phyloP scores from a whole-genome alignment of 345 rosid genomes.

The Viola odorata region DNA sequence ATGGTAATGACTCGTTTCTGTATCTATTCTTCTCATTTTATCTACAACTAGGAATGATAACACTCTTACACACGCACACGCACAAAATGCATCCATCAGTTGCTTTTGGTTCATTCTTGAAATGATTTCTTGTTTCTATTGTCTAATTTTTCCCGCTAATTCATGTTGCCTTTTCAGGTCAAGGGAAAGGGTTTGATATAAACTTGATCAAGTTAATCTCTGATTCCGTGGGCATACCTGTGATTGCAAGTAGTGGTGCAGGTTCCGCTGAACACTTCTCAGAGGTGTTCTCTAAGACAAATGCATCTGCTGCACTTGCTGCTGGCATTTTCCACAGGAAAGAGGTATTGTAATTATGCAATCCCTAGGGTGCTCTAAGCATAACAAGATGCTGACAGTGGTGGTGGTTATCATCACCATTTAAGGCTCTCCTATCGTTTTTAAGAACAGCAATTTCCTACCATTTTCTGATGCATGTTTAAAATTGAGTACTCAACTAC shows the following conservation, averaged over 20 bases:
- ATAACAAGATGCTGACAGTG: background rate
- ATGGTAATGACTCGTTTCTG: conserved; percentile 42
- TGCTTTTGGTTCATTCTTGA: background rate
- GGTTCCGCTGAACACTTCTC: conserved; percentile 77
- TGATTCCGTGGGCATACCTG: conserved; percentile 88
- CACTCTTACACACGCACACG: too few relatives aligned
- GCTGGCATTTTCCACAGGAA: conserved; percentile 97
- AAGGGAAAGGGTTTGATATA: conserved; percentile 86
- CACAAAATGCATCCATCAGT: background rate
- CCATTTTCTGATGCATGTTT: background rate
- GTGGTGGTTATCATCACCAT: background rate
- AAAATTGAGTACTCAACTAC: background rate
- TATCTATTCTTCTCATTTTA: background rate
- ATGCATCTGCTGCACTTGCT: conserved; percentile 95
- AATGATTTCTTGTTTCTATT: background rate
- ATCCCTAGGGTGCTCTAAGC: background rate
- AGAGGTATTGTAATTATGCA: conserved; percentile 44
- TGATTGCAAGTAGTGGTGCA: conserved; percentile 97
- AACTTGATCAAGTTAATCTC: conserved; percentile 76
- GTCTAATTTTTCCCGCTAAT: background rate
- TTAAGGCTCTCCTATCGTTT: background rate
- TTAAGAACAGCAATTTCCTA: background rate
- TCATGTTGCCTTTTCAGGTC: conserved; percentile 51
- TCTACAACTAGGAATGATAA: too few relatives aligned
- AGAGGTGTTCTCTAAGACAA: conserved; percentile 68